Conservation (phyloP, 2,329 filamentous ascomycete genomes). For the Aspergillus sp. region DNA sequence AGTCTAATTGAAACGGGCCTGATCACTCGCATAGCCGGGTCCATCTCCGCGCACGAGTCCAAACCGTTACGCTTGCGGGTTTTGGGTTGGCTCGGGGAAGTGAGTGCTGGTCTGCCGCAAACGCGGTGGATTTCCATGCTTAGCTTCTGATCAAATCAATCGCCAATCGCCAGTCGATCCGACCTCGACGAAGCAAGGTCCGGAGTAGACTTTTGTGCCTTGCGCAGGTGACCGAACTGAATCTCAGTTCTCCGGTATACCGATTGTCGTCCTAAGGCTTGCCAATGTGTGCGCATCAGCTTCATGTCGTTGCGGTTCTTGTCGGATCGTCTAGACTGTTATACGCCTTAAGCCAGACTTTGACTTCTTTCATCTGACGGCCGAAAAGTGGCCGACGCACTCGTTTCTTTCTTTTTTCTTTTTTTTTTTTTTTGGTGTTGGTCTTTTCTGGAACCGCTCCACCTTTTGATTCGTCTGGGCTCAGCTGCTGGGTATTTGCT, state of each 20-base stretch:
- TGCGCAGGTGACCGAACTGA: conserved; percentile 20
- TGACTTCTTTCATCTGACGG: conserved; percentile 13
- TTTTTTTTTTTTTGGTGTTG: not conserved
- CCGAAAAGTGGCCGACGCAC: conserved; percentile 14
- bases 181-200: conserved; percentile 6
- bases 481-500: conserved; percentile 8
- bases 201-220: conserved; percentile 15
- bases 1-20: conserved; percentile 15
- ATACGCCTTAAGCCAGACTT: conserved; percentile 15
- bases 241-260: conserved; percentile 1
- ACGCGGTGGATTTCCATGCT: conserved; percentile 20
- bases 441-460: conserved; percentile 16
- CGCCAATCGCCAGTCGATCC: conserved; percentile 12
- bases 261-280: conserved; percentile 5
- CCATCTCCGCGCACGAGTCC: conserved; percentile 20
- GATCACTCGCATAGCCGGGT: conserved; percentile 32
- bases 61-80: conserved; percentile 19
- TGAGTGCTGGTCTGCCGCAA: conserved; percentile 17
- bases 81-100: conserved; percentile 19
- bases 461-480: conserved; percentile 13
- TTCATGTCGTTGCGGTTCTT: conserved; percentile 20
- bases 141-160: conserved; percentile 13
- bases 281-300: conserved; percentile 31
- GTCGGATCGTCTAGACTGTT: conserved; percentile 26
- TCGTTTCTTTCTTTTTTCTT: conserved; percentile 2